Evolutionary conservation across 768 basidiomycete species (phyloP), one percentile per base, ranked within the genome.

Genomic region (Lentinula sp.): DNA sequence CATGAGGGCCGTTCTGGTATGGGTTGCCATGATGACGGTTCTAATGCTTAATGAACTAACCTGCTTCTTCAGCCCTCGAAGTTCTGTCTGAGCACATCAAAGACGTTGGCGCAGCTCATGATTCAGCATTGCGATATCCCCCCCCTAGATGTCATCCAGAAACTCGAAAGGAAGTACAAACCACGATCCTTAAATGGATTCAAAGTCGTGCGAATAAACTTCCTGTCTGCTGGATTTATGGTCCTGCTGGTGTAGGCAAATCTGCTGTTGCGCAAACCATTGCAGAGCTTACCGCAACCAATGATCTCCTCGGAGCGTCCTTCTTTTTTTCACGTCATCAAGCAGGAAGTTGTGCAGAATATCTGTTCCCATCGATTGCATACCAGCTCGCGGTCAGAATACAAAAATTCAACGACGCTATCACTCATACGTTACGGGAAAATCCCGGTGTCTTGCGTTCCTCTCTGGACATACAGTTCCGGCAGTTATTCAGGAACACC

Each of bases 301-400:
- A 15, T 5, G 11, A 32, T 9, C 5, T 18, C n/a, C 67, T 75
- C 9, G 71, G 70, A 34, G 73, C 71, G 0, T 71, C 70, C 51
- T 76, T 74, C 64, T 76, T 76, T 62, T 74, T 76, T 65, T 74
- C 70, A 0, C 63, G 70, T n/a, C 64, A 66, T 13, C 69, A 70
- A 39, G 48, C 63, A 8, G 67, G 72, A 10, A 67, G 66, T 1
- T 64, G 65, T 8, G 67, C 65, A 2, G 64, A 59, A 32, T 63
- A 64, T 10, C 63, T 76, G 4, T 55, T 75, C 7, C 62, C 74
- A 1, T 73, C 75, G 0, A 57, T 76, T 32, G 70, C 70, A 1
- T 70, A 66, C 3, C 75, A 76, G 40, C 61, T 76, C 1, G 64
- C 65, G 8, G 18, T 54, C 0, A 50, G 51, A 11, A 31, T 54